Evolutionary conservation across 352 stramenopile species (phyloP).

Genomic region (Globisporangium okanoganense): DNA sequence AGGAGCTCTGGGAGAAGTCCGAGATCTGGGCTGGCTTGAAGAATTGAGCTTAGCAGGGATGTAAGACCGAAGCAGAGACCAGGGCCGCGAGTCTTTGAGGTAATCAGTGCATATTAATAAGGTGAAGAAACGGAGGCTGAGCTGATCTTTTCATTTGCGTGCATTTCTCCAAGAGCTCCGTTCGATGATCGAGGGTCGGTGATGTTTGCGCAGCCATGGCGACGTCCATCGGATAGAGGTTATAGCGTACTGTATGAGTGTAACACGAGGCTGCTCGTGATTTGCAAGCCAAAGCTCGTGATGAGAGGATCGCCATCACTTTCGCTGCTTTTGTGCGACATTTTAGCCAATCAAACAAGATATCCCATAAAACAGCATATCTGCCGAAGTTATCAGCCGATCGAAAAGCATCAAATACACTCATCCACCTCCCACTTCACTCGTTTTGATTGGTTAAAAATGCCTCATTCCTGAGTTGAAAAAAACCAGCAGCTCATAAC

Average conservation of each 20-base stretch:
- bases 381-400: too few species aligned
- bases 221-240: neutral
- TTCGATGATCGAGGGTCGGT: neutral
- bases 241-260: neutral
- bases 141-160: neutral
- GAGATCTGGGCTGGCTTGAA: slow-evolving; percentile 8
- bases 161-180: neutral
- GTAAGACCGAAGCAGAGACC: too few species aligned
- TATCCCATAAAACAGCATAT: neutral
- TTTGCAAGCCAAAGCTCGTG: neutral
- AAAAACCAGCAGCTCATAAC: neutral
- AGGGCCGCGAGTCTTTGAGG: too few species aligned
- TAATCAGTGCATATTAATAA: too few species aligned
- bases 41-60: too few species aligned
- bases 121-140: too few species aligned
- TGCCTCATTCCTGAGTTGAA: too few species aligned
- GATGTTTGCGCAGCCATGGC: neutral
- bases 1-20: slow-evolving; percentile 27
- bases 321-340: too few species aligned
- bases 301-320: neutral
- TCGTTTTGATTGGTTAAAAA: too few species aligned
- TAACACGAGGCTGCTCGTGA: neutral
- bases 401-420: neutral
- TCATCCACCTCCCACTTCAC: neutral
- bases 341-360: neutral